Evolutionary conservation across 371 early-diverging fungal species (phyloP).

Genomic region (Mucor mucedo): DNA sequence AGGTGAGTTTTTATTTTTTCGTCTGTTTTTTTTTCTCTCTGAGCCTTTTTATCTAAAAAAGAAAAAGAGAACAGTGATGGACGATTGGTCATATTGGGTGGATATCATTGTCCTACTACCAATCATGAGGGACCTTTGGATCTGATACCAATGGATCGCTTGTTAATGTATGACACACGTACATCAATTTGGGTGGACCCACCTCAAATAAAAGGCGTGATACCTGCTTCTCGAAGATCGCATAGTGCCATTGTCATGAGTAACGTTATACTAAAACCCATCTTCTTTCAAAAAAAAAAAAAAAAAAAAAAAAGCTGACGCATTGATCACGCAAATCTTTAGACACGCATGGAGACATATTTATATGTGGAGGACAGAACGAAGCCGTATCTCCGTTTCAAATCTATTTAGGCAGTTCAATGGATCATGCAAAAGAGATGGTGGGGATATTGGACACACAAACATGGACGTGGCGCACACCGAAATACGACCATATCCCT

Average conservation of each 20-base stretch:
- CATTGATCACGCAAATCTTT: too few relatives aligned
- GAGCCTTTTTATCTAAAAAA: background rate
- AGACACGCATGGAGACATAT: background rate
- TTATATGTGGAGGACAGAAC: slow-evolving; percentile 26
- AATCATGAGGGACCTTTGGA: background rate
- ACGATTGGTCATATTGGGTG: slow-evolving; percentile 16
- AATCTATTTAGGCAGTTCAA: slow-evolving; percentile 10
- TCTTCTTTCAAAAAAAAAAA: too few relatives aligned
- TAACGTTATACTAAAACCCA: background rate
- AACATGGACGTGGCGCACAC: slow-evolving; percentile 18
- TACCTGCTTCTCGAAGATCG: slow-evolving; percentile 6
- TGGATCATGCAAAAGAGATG: background rate
- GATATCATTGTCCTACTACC: background rate
- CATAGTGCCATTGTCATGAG: slow-evolving; percentile 17
- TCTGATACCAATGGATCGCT: slow-evolving; percentile 1
- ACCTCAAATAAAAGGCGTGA: slow-evolving; percentile 7
- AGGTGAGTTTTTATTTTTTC: background rate
- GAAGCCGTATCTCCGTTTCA: slow-evolving; percentile 10
- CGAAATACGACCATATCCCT: slow-evolving; percentile 2
- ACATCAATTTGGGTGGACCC: background rate
- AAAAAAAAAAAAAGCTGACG: too few relatives aligned
- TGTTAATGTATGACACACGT: slow-evolving; percentile 9
- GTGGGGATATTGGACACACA: slow-evolving; percentile 17
- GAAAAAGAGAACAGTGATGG: slow-evolving; percentile 5
- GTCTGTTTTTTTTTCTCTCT: background rate